These are phyloP conservation scores for Chalciporus sp. DNA, from an alignment of 1,284 basidiomycete genomes.

Conservation along the genomic window DNA sequence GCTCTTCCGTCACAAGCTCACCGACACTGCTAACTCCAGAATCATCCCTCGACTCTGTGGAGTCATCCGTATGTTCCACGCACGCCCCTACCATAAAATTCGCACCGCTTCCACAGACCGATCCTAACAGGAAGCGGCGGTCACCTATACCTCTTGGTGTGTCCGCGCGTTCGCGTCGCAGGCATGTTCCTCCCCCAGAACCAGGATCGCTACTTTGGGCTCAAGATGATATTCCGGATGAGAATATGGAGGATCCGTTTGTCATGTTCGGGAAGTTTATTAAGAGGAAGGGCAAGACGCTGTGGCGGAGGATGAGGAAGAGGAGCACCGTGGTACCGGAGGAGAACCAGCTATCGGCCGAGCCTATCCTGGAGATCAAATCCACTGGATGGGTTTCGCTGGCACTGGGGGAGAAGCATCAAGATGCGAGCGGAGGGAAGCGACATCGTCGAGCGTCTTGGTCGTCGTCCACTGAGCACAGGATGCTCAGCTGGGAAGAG, in stretches of 20 bases:
- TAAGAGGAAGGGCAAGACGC: conserved; percentile 43
- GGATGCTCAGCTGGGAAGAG: conserved; percentile 15
- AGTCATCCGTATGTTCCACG: conserved; percentile 18
- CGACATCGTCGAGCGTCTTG: conserved; percentile 25
- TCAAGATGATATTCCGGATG: conserved; percentile 27
- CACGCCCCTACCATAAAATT: conserved; percentile 52
- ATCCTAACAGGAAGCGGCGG: conserved; percentile 55
- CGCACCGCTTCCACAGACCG: conserved; percentile 63
- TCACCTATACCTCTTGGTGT: conserved; percentile 62
- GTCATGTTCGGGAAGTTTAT: conserved; percentile 48
- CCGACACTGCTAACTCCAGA: conserved; percentile 15
- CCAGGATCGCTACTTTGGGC: conserved; percentile 27
- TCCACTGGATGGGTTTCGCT: conserved; percentile 7
- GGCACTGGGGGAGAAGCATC: conserved; percentile 4
- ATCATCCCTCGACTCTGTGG: conserved; percentile 11
- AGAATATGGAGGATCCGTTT: conserved; percentile 45
- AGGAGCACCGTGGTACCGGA: conserved; percentile 21
- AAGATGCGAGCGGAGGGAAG: not conserved
- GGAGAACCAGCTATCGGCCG: conserved; percentile 12
- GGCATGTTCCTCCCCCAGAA: conserved; percentile 16
- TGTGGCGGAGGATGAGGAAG: conserved; percentile 42
- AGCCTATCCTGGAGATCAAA: conserved; percentile 32
- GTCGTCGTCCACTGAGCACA: conserved; percentile 27
- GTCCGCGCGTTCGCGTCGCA: conserved; percentile 53
- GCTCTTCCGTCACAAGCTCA: conserved; percentile 22